phyloP scores from a whole-genome alignment of 306 rosid genomes.

The Gastrolobium bilobum region DNA sequence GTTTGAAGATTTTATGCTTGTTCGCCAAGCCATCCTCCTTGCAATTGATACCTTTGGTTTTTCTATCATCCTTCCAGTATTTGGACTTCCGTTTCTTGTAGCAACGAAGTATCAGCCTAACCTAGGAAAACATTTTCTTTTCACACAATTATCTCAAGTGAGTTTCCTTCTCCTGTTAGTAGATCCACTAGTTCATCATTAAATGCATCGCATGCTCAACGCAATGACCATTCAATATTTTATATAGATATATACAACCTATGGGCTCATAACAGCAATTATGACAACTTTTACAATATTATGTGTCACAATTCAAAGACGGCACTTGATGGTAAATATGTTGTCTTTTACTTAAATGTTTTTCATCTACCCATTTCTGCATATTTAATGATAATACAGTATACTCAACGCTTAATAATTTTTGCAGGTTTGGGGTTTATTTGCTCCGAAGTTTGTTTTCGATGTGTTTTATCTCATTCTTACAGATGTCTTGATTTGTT shows the following conservation, averaged over 20 bases:
- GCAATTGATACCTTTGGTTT: slow-evolving; percentile 88
- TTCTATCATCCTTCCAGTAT: slow-evolving; percentile 88
- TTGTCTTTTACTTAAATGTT: neutral
- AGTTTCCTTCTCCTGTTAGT: slow-evolving; percentile 51
- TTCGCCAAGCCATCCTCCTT: slow-evolving; percentile 93
- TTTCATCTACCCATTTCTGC: slow-evolving; percentile 18
- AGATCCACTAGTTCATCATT: slow-evolving; percentile 34
- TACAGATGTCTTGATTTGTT: slow-evolving; percentile 74
- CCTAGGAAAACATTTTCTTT: slow-evolving; percentile 55
- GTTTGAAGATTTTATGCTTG: slow-evolving; percentile 86
- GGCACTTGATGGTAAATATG: slow-evolving; percentile 88
- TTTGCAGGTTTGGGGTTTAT: slow-evolving; percentile 97
- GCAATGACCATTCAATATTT: slow-evolving; percentile 36
- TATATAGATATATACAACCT: slow-evolving; percentile 74
- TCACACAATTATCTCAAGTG: slow-evolving; percentile 74
- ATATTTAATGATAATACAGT: slow-evolving; percentile 26
- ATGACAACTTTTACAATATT: slow-evolving; percentile 74
- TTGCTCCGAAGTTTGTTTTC: slow-evolving; percentile 95
- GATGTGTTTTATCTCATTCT: slow-evolving; percentile 80
- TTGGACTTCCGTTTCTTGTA: slow-evolving; percentile 87
- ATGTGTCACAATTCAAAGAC: slow-evolving; percentile 90
- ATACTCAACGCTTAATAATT: slow-evolving; percentile 18
- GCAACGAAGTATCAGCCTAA: slow-evolving; percentile 52
- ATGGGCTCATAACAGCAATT: slow-evolving; percentile 75
- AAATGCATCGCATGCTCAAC: slow-evolving; percentile 37